phyloP scores from a whole-genome alignment of 192 early-diverging fungal genomes.

The Gamsiella multidivaricata region DNA sequence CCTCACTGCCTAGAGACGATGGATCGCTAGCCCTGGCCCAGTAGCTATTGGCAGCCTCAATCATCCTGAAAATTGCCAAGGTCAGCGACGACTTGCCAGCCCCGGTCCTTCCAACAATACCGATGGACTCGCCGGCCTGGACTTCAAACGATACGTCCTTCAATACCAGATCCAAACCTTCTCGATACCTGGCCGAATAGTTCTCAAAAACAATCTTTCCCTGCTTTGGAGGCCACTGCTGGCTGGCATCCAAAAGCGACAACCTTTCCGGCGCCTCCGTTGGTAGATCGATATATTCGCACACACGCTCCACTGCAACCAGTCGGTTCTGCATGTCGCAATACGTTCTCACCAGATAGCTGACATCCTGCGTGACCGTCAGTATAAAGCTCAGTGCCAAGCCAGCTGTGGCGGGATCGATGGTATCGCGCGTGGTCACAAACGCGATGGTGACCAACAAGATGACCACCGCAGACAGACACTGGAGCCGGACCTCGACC shows the following conservation, averaged over 20 bases:
- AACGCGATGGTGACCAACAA: slow-evolving; percentile 73
- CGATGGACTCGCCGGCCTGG: slow-evolving; percentile 72
- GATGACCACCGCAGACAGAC: slow-evolving; percentile 79
- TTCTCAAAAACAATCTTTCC: slow-evolving; percentile 79
- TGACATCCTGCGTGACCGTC: slow-evolving; percentile 81
- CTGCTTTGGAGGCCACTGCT: slow-evolving; percentile 75
- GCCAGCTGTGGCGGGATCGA: slow-evolving; percentile 68
- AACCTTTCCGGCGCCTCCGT: slow-evolving; percentile 82
- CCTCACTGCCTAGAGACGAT: slow-evolving; percentile 76
- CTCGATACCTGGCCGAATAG: slow-evolving; percentile 84
- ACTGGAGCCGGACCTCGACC: slow-evolving; percentile 82
- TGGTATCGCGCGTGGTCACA: slow-evolving; percentile 62
- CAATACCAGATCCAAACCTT: slow-evolving; percentile 82
- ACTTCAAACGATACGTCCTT: slow-evolving; percentile 70
- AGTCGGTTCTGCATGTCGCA: slow-evolving; percentile 87
- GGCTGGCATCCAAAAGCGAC: slow-evolving; percentile 58
- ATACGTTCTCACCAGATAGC: slow-evolving; percentile 84
- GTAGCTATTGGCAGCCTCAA: slow-evolving; percentile 55
- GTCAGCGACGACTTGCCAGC: slow-evolving; percentile 66
- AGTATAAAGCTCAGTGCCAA: slow-evolving; percentile 70
- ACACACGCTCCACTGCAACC: slow-evolving; percentile 85
- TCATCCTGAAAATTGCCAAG: slow-evolving; percentile 60
- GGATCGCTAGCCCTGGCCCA: slow-evolving; percentile 66
- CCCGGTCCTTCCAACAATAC: slow-evolving; percentile 73
- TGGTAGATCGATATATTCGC: slow-evolving; percentile 82